Evolutionary conservation across 305 asterid genomes (phyloP).

Genomic region (Fraxinus velutina): DNA sequence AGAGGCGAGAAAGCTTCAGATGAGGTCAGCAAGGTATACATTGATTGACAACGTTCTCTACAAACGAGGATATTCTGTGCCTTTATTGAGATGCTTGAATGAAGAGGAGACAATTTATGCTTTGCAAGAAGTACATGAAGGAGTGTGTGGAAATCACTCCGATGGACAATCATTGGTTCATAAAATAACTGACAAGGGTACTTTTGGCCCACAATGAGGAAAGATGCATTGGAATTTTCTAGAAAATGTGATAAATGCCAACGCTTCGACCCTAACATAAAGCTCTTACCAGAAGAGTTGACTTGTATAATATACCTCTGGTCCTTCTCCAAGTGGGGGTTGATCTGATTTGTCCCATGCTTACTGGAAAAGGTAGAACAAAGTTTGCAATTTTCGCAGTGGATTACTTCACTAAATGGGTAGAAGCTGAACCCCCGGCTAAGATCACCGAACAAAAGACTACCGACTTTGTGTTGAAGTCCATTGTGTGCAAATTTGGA

Average conservation of each 20-base stretch:
- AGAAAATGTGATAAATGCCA: background rate
- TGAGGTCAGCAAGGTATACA: too few species aligned
- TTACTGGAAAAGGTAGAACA: background rate
- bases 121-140: too few species aligned
- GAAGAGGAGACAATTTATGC: too few species aligned
- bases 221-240: background rate
- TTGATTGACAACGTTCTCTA: too few species aligned
- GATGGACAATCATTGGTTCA: background rate
- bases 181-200: background rate
- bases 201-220: background rate
- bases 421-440: background rate
- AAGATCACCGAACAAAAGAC: background rate
- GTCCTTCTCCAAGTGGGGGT: background rate
- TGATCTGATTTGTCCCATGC: background rate
- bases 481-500: background rate
- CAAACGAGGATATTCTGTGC: too few species aligned
- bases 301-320: too few species aligned
- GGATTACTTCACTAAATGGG: background rate
- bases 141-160: background rate
- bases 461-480: too few species aligned
- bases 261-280: background rate
- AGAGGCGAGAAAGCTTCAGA: too few species aligned
- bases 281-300: too few species aligned
- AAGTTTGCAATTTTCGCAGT: background rate
- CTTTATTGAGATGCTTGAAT: too few species aligned